phyloP scores from a whole-genome alignment of 768 basidiomycete genomes.

The Chalciporus chontae region DNA sequence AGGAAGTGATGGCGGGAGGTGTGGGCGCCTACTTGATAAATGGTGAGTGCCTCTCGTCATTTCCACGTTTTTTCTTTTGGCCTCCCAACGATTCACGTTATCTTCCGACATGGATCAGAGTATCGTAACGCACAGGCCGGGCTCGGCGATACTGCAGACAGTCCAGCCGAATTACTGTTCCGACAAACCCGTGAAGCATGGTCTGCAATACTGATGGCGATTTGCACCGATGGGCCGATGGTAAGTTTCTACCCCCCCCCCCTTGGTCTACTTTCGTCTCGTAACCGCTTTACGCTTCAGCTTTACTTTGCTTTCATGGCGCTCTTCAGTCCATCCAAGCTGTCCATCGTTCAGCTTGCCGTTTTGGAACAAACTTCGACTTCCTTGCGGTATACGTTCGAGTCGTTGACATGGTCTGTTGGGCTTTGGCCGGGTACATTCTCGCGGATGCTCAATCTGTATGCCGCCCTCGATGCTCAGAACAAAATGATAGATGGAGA shows the following conservation, averaged over 20 bases:
- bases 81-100: neutral
- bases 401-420: constrained; percentile 5
- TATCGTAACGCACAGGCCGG: constrained; percentile 17
- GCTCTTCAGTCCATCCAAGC: constrained; percentile 20
- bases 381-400: constrained; percentile 23
- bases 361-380: constrained; percentile 25
- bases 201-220: neutral
- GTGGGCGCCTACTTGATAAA: constrained; percentile 8
- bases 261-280: neutral
- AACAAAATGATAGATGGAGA: constrained; percentile 28
- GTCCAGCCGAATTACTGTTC: constrained; percentile 11
- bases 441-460: constrained; percentile 22
- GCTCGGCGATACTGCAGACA: constrained; percentile 17
- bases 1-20: constrained; percentile 24
- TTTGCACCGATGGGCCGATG: constrained; percentile 17
- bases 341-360: constrained; percentile 31
- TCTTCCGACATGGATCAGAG: constrained; percentile 10
- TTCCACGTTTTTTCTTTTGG: neutral
- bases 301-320: constrained; percentile 30
- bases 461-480: constrained; percentile 15
- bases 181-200: neutral
- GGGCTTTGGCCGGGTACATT: constrained; percentile 13
- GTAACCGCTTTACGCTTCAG: constrained; percentile 8
- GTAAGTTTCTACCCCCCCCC: constrained; percentile 4
- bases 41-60: constrained; percentile 5